Evolutionary conservation across 2,329 filamentous ascomycete genomes (phyloP).

Genomic region (Trichophyton verrucosum): DNA sequence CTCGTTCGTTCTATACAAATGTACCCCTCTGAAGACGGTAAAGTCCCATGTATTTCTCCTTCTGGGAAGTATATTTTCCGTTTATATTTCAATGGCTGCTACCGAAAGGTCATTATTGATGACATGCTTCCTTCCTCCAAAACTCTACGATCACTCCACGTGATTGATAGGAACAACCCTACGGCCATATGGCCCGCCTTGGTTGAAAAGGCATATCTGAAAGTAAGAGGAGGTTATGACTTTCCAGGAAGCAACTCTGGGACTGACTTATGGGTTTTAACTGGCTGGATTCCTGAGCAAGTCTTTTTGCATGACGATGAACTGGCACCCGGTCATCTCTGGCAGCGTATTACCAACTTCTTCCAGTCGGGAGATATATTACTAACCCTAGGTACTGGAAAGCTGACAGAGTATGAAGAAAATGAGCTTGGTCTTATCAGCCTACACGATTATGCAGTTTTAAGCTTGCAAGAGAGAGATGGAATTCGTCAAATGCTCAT

Average conservation of each 20-base stretch:
- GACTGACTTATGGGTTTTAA: conserved; percentile 84
- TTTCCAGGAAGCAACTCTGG: conserved; percentile 96
- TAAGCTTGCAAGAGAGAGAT: conserved; percentile 58
- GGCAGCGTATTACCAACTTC: conserved; percentile 61
- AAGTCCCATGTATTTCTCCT: conserved; percentile 51
- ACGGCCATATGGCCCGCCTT: conserved; percentile 81
- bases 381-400: conserved; percentile 80
- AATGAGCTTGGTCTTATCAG: conserved; percentile 68
- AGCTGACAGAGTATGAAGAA: conserved; percentile 64
- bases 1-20: conserved; percentile 58
- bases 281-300: conserved; percentile 94
- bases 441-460: conserved; percentile 86
- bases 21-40: conserved; percentile 57
- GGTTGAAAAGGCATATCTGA: conserved; percentile 91
- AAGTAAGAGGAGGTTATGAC: conserved; percentile 89
- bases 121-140: conserved; percentile 70
- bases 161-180: conserved; percentile 73
- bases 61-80: conserved; percentile 85
- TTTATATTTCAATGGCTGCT: conserved; percentile 94
- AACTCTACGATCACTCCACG: conserved; percentile 65
- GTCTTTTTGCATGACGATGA: conserved; percentile 82
- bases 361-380: conserved; percentile 71
- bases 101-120: conserved; percentile 75
- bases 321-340: conserved; percentile 60
- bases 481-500: conserved; percentile 60